Evolutionary conservation across 1,139 yeast genomes (phyloP).

Genomic region (Protomyces inundatus): DNA sequence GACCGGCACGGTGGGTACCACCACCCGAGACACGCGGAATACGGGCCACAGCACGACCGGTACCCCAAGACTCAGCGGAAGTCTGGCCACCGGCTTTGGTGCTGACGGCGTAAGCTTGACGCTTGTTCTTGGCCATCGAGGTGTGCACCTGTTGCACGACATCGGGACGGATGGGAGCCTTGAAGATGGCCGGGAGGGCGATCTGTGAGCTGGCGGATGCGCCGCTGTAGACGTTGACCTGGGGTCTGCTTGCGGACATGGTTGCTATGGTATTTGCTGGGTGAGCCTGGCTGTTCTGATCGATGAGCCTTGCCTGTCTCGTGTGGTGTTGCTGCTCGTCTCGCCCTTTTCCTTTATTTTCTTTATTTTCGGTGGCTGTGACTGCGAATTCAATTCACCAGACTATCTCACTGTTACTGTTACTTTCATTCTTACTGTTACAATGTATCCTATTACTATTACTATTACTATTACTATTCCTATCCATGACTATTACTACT

Average conservation of each 20-base stretch:
- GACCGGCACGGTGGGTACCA: conserved; percentile 99
- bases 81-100: conserved; percentile 99
- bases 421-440: too few relatives aligned
- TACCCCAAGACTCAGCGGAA: conserved; percentile 99
- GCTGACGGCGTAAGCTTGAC: conserved; percentile 99
- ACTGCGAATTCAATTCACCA: background rate
- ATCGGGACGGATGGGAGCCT: conserved; percentile 99
- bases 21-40: conserved; percentile 99
- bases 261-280: background rate
- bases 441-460: background rate
- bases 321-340: background rate
- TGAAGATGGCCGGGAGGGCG: conserved; percentile 97
- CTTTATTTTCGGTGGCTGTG: background rate
- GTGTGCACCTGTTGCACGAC: conserved; percentile 98
- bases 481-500: background rate
- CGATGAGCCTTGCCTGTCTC: background rate
- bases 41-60: conserved; percentile 99
- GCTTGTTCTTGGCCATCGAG: conserved; percentile 99
- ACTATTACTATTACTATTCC: background rate
- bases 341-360: background rate
- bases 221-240: conserved; percentile 82
- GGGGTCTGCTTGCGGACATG: conserved; percentile 29
- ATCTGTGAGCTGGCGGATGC: conserved; percentile 82
- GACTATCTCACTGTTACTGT: too few relatives aligned
- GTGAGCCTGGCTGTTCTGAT: too few relatives aligned